Evolutionary conservation across 371 early-diverging fungal species (phyloP), one percentile per base, ranked within the genome.

Genomic region (Mucor plumbeus): DNA sequence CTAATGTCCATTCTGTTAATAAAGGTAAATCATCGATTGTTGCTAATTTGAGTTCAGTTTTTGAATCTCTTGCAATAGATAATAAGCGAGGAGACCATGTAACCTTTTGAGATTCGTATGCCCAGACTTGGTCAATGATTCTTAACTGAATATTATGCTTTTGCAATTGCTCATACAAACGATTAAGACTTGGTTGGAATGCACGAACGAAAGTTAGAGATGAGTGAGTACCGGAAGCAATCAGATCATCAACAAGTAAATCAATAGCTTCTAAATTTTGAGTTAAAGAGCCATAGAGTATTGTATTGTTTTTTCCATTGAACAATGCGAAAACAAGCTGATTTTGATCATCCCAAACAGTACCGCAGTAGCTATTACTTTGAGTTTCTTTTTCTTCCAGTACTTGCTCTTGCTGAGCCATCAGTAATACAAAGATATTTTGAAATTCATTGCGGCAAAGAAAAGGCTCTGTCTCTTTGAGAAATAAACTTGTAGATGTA

Each of bases 301-400:
- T 55, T 13, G 55, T 55, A 14, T 55, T 55, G n/a, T 35, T 31
- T 21, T 19, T 50, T 19, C 50, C 19, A 50, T 50, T 50, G 7
- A 55, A 31, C n/a, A 55, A n/a, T 7, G 55, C 55, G 21, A 55
- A 55, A 14, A 55, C 55, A 35, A 55, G 55, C 8, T 55, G 55
- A 7, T 5, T 8, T 55, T 55, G 55, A 15, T 55, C 34, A 8
- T 55, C 35, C 55, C 55, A 55, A 55, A 55, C 55, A 34, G 55
- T n/a, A 55, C 55, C 8, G 35, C 35, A 35, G 8, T 55, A 55
- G 26, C 26, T 26, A 26, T 26, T 26, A 5, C 31, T 33, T 15
- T 34, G 7, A 7, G 13, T 8, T 13, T 33, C 35, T 55, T 13
- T 21, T 55, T 55, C 15, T 14, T 34, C n/a, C 9, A 35, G 34